Conservation (phyloP, 2,329 filamentous ascomycete genomes). For the Pestalotiopsis sp. region DNA sequence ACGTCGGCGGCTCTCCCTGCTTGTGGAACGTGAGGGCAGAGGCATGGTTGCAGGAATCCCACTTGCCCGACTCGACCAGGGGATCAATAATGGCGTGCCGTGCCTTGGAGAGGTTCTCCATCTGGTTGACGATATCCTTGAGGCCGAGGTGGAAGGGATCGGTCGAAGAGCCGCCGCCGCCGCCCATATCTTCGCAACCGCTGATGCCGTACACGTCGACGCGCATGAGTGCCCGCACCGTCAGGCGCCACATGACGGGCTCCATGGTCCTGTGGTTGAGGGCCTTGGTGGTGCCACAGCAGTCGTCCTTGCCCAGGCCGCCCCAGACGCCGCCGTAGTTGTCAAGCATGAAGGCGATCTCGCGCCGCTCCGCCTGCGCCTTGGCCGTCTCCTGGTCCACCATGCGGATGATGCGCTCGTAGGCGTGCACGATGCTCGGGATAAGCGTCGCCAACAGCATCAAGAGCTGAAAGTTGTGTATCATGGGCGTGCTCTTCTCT, state of each 20-base stretch:
- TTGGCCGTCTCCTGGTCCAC: slow-evolving; percentile 52
- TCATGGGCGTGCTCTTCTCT: slow-evolving; percentile 30
- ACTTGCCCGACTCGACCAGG: slow-evolving; percentile 40
- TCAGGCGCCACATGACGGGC: slow-evolving; percentile 55
- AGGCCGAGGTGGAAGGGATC: slow-evolving; percentile 47
- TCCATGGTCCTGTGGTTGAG: slow-evolving; percentile 48
- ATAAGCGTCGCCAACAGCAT: slow-evolving; percentile 62
- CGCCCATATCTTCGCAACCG: not conserved
- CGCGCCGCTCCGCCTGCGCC: slow-evolving; percentile 43
- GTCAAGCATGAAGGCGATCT: slow-evolving; percentile 45
- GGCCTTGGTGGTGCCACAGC: slow-evolving; percentile 28
- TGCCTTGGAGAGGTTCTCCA: slow-evolving; percentile 51
- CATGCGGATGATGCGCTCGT: slow-evolving; percentile 54
- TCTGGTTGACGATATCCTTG: slow-evolving; percentile 52
- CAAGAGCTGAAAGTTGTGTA: slow-evolving; percentile 57
- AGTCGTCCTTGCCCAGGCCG: slow-evolving; percentile 18
- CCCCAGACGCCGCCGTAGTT: slow-evolving; percentile 54
- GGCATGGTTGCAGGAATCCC: slow-evolving; percentile 22
- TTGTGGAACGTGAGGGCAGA: slow-evolving; percentile 28
- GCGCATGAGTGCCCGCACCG: slow-evolving; percentile 55
- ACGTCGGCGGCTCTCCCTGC: slow-evolving; percentile 42
- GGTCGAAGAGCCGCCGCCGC: slow-evolving; percentile 16
- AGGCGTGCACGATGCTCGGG: slow-evolving; percentile 59
- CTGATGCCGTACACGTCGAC: slow-evolving; percentile 59
- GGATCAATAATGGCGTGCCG: slow-evolving; percentile 54